These are phyloP conservation scores for Daldinia vernicosa DNA, from an alignment of 495 filamentous ascomycete species.

Conservation along the genomic window DNA sequence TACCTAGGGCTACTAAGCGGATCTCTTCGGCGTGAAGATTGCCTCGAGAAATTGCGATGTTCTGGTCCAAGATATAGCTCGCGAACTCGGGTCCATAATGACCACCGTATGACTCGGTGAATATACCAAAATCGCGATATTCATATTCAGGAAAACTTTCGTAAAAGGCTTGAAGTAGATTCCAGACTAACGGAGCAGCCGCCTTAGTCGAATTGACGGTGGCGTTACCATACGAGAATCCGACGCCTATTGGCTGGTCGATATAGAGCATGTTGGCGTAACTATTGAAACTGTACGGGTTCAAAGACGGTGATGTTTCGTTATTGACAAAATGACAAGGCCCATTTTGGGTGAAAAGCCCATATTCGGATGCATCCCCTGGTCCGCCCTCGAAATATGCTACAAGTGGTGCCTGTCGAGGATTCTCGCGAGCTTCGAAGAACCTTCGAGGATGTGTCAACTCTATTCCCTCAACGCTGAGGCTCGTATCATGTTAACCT, in stretches of 20 bases:
- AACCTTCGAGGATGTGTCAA: slow-evolving; percentile 45
- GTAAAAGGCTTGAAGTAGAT: background rate
- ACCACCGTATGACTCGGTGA: background rate
- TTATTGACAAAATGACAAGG: slow-evolving; percentile 67
- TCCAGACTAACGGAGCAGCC: background rate
- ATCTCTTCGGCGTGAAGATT: slow-evolving; percentile 57
- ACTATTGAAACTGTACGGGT: slow-evolving; percentile 69
- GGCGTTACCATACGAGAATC: slow-evolving; percentile 65
- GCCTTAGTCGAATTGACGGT: background rate
- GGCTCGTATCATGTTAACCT: background rate
- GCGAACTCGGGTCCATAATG: background rate
- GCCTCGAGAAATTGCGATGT: slow-evolving; percentile 54
- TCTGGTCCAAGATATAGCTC: slow-evolving; percentile 50
- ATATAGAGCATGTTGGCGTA: slow-evolving; percentile 72
- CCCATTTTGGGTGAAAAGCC: slow-evolving; percentile 68
- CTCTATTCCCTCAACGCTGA: background rate
- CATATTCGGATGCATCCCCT: slow-evolving; percentile 67
- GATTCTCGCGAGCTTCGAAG: slow-evolving; percentile 62
- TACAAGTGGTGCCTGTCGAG: slow-evolving; percentile 59
- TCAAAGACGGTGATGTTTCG: slow-evolving; percentile 59
- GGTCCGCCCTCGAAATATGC: slow-evolving; percentile 69
- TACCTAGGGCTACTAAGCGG: slow-evolving; percentile 62
- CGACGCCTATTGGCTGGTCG: slow-evolving; percentile 70
- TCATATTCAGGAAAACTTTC: background rate
- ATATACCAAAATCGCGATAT: background rate